phyloP scores from a whole-genome alignment of 352 stramenopile species.

The Phytophthora constricta region DNA sequence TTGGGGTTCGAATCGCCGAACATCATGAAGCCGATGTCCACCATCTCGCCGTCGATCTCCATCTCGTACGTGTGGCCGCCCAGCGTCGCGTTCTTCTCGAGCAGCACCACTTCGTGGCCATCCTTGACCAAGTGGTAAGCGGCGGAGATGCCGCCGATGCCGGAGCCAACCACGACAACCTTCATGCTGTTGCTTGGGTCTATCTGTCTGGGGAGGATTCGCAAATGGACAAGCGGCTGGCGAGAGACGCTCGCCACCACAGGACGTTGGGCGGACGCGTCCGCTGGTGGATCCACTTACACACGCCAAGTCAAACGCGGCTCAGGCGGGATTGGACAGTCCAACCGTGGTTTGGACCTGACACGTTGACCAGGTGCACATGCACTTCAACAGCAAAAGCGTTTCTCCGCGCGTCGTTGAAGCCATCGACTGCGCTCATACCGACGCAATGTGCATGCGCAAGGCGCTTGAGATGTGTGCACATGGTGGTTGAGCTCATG shows the following conservation, averaged over 20 bases:
- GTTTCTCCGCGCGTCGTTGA: not conserved
- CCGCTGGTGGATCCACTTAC: slow-evolving; percentile 39
- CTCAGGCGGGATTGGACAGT: slow-evolving; percentile 22
- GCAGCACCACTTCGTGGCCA: slow-evolving; percentile 80
- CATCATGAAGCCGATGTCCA: slow-evolving; percentile 92
- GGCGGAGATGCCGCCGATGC: slow-evolving; percentile 84
- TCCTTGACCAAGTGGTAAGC: slow-evolving; percentile 87
- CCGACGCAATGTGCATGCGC: not conserved
- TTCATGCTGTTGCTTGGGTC: slow-evolving; percentile 57
- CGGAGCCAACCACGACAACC: slow-evolving; percentile 83
- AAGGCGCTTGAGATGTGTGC: not conserved
- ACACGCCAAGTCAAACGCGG: slow-evolving; percentile 41
- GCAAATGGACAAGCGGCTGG: slow-evolving; percentile 29
- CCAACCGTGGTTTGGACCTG: not conserved
- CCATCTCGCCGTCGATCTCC: slow-evolving; percentile 86
- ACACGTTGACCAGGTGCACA: not conserved
- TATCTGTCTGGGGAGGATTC: slow-evolving; percentile 10
- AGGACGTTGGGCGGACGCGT: slow-evolving; percentile 16
- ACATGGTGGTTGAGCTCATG: not conserved
- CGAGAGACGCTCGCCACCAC: slow-evolving; percentile 26
- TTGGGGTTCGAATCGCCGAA: slow-evolving; percentile 91
- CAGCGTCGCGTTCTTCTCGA: slow-evolving; percentile 84
- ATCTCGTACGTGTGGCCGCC: slow-evolving; percentile 88
- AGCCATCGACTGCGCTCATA: not conserved
- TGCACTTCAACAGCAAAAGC: slow-evolving; percentile 17